Base-by-base conservation (phyloP, 2,329 filamentous ascomycete genomes). In the Penicillium sp. region DNA sequence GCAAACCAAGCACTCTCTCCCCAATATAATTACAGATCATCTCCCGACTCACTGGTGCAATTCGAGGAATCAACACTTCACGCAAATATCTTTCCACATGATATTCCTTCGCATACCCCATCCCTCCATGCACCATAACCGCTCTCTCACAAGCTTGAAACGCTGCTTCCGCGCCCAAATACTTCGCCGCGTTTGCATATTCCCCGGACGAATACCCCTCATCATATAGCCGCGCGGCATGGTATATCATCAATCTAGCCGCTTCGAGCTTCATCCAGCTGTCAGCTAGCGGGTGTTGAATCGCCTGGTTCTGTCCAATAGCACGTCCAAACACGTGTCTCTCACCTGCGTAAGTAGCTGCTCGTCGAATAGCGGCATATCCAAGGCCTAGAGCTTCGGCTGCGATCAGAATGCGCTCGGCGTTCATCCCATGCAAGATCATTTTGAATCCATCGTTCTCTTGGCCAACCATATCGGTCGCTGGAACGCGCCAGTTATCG, bases 51-150 rank as follows among this genome's bases (percentile, higher is more conserved):
- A 87, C 83, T 1, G 85, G 85, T 4, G 85, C 85, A 56, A 87
- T 84, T 26, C 85, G 69, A 3, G 85, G 85, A 30, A 87, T 84
- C 65, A 86, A 83, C 42, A 81, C 82, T 68, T 87, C 85, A 44
- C 85, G 75, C 47, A 87, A 69, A 73, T 85, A 87, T 55, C 85
- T 72, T 73, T 87, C 85, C 1, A 87, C 85, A 69, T 87, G 81
- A 68, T 85, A 87, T 65, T 87, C 85, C 33, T 82, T 82, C 3
- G 84, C 84, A 75, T 87, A 87, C 0, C 85, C 85, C 84, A 86
- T 87, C 0, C 85, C 85, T 19, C 85, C 85, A 72, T 85, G 84
- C 10, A 79, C 75, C 65, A 87, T 71, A 3, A 85, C 80, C n/a
- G 83, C 82, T 57, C 82, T 72, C 66, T 87, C 85, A 66, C 84